Conservation (phyloP, 371 early-diverging fungal genomes). For the Nematocida displodere region DNA sequence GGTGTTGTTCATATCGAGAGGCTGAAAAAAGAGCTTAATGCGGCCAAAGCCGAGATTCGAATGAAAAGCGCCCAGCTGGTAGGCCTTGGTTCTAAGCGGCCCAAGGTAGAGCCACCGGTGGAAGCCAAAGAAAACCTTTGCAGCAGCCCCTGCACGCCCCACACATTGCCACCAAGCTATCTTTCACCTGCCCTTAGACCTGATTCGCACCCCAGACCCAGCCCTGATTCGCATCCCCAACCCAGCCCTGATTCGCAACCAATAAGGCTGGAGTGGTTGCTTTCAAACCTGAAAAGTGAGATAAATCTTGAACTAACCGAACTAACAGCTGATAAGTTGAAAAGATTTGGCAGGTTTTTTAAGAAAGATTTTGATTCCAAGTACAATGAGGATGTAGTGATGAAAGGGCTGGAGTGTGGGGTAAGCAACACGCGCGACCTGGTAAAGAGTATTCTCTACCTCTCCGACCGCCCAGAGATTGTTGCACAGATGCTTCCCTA, state of each 20-base stretch:
- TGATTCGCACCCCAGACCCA: too few relatives aligned
- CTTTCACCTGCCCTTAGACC: too few relatives aligned
- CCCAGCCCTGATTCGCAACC: too few relatives aligned
- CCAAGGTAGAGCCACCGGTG: too few relatives aligned
- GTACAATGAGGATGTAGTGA: slow-evolving; percentile 10
- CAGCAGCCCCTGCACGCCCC: too few relatives aligned
- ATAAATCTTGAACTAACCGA: slow-evolving; percentile 1
- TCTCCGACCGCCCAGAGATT: slow-evolving; percentile 41
- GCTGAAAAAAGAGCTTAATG: slow-evolving; percentile 5
- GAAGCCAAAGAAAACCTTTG: too few relatives aligned
- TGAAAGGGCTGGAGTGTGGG: not conserved
- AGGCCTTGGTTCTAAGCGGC: not conserved
- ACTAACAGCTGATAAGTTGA: slow-evolving; percentile 3
- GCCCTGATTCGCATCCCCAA: too few relatives aligned
- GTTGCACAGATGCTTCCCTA: slow-evolving; percentile 5
- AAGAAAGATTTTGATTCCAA: slow-evolving; percentile 38
- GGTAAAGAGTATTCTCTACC: slow-evolving; percentile 30
- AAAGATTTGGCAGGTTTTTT: slow-evolving; percentile 43
- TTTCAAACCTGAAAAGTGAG: not conserved
- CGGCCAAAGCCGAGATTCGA: slow-evolving; percentile 22
- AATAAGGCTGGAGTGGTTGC: slow-evolving; percentile 26
- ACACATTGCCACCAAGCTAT: too few relatives aligned
- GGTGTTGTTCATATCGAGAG: not conserved
- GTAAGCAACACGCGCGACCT: slow-evolving; percentile 3
- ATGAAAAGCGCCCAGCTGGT: not conserved